Conservation (phyloP, 208 protist species). For the Histomonas meleagridis region DNA sequence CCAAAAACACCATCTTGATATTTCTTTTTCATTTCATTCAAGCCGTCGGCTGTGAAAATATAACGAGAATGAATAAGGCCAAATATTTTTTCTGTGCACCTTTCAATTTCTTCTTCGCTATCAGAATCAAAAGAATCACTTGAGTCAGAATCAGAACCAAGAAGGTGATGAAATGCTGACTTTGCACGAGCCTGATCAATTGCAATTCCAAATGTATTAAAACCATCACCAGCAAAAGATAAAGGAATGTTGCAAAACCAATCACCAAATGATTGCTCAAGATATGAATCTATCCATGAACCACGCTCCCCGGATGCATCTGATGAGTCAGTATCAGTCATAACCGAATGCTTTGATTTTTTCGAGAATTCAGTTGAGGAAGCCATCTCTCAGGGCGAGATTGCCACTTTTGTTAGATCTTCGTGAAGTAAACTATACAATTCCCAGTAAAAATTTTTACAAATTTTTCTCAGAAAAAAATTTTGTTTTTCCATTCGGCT, state of each 20-base stretch:
- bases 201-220: neutral
- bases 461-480: no score
- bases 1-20: neutral
- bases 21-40: slow-evolving; percentile 20
- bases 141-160: neutral
- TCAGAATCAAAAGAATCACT: slow-evolving; percentile 16
- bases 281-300: neutral
- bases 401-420: no score
- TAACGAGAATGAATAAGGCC: neutral
- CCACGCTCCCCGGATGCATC: neutral
- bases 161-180: neutral
- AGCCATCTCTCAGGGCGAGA: no score
- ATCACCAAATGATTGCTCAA: neutral
- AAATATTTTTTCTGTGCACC: neutral
- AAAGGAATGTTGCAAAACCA: neutral
- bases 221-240: neutral
- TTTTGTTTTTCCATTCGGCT: no score
- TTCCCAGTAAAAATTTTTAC: no score
- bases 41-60: neutral
- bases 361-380: no score
- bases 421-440: no score
- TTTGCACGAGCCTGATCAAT: neutral
- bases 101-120: slow-evolving; percentile 29
- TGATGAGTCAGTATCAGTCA: neutral
- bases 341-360: neutral